A percentile compares a stretch with the other conserved stretches of the same genome.
phyloP scores from a whole-genome alignment of 495 filamentous ascomycete genomes.

The Daldinia decipiens region DNA sequence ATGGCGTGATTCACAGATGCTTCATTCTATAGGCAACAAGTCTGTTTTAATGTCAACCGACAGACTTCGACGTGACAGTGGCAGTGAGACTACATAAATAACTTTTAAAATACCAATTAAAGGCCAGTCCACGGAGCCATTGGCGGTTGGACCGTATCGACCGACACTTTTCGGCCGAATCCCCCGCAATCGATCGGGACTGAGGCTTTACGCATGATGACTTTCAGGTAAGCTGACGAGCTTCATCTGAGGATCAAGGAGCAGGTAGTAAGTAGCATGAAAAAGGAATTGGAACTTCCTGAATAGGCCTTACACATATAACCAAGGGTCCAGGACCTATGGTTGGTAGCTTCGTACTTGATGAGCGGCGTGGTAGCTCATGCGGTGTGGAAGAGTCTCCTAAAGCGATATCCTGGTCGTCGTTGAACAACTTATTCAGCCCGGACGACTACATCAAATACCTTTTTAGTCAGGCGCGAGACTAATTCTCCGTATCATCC shows the following conservation, averaged over 20 bases:
- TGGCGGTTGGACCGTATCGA: background rate
- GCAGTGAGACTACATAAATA: background rate
- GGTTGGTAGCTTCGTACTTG: background rate
- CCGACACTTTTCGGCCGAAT: conserved; percentile 1
- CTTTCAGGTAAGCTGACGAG: conserved; percentile 1
- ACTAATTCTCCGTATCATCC: background rate
- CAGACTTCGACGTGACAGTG: background rate
- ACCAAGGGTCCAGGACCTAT: background rate
- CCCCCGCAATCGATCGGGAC: background rate
- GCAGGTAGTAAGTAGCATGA: background rate
- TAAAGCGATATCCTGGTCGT: background rate
- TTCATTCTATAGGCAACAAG: background rate
- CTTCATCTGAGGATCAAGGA: background rate
- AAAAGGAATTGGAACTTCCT: background rate
- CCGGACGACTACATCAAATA: background rate
- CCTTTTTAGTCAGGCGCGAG: too few relatives aligned
- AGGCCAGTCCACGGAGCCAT: background rate
- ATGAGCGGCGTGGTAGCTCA: background rate
- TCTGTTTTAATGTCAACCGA: background rate
- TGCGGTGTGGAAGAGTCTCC: background rate
- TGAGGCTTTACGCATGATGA: background rate
- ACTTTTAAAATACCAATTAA: background rate
- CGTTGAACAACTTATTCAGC: background rate
- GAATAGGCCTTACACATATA: background rate
- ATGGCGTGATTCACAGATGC: background rate